Percentiles rank a stretch among this genome's conserved stretches.
These are phyloP conservation scores for Skeletonema marinoi DNA, from an alignment of 108 stramenopile species.

Conservation along the genomic window DNA sequence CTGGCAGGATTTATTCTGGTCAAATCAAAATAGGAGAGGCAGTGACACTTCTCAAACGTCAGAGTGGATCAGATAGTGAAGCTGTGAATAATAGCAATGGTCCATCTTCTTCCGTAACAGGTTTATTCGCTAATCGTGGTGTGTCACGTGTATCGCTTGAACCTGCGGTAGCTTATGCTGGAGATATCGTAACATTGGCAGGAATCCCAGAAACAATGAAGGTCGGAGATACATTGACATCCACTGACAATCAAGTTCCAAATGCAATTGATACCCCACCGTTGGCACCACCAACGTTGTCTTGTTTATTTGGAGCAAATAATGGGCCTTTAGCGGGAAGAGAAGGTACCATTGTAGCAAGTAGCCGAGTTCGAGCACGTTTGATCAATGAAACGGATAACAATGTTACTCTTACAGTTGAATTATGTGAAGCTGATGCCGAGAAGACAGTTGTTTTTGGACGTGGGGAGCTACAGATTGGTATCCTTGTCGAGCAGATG, in stretches of 20 bases:
- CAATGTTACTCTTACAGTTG: slow-evolving; percentile 91
- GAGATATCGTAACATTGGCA: slow-evolving; percentile 94
- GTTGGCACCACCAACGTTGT: slow-evolving; percentile 93
- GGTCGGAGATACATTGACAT: slow-evolving; percentile 93
- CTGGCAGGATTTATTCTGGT: slow-evolving; percentile 80
- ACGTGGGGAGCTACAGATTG: slow-evolving; percentile 92
- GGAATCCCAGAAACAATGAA: slow-evolving; percentile 87
- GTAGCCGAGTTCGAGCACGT: slow-evolving; percentile 84
- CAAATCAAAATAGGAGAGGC: slow-evolving; percentile 52
- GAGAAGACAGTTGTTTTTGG: slow-evolving; percentile 78
- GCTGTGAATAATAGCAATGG: slow-evolving; percentile 10
- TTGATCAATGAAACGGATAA: slow-evolving; percentile 91
- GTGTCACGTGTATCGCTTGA: slow-evolving; percentile 74
- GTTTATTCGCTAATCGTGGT: slow-evolving; percentile 81
- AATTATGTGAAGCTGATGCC: slow-evolving; percentile 64
- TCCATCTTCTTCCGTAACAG: slow-evolving; percentile 48
- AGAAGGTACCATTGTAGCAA: slow-evolving; percentile 92
- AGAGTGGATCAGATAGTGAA: background rate
- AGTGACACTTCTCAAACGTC: slow-evolving; percentile 53
- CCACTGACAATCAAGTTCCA: slow-evolving; percentile 53
- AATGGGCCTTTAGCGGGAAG: slow-evolving; percentile 94
- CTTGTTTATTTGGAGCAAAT: slow-evolving; percentile 97
- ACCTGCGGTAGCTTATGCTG: slow-evolving; percentile 80
- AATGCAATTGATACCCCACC: slow-evolving; percentile 82
- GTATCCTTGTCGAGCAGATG: slow-evolving; percentile 97